phyloP scores from a whole-genome alignment of 1,284 basidiomycete genomes.

The Apiotrichum domesticum region DNA sequence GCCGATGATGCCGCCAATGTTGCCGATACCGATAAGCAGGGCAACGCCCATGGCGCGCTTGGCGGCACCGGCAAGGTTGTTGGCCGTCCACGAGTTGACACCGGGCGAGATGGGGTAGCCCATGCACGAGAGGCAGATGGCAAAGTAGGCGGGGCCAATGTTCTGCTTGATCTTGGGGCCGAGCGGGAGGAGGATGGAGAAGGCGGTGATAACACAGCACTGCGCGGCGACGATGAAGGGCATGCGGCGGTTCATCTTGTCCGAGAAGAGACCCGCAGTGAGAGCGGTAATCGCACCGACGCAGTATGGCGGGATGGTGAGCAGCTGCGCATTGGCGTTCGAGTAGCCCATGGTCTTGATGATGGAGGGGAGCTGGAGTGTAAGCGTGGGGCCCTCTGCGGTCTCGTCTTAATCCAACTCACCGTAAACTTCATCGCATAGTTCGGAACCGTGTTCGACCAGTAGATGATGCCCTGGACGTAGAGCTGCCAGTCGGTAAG shows the following conservation, averaged over 20 bases:
- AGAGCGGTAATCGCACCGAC: slow-evolving; percentile 19
- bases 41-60: slow-evolving; percentile 30
- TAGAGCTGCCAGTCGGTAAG: slow-evolving; percentile 10
- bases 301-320: slow-evolving; percentile 30
- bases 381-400: no score
- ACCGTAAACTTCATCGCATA: slow-evolving; percentile 14
- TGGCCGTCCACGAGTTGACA: slow-evolving; percentile 24
- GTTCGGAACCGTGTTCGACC: slow-evolving; percentile 9
- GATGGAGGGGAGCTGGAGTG: slow-evolving; percentile 20
- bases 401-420: no score
- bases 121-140: slow-evolving; percentile 23
- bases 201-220: slow-evolving; percentile 11
- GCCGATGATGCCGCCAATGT: slow-evolving; percentile 27
- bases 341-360: slow-evolving; percentile 6
- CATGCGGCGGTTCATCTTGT: slow-evolving; percentile 16
- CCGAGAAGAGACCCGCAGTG: slow-evolving; percentile 19
- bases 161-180: neutral
- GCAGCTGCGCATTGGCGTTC: slow-evolving; percentile 25
- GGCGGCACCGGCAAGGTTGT: slow-evolving; percentile 29
- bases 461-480: slow-evolving; percentile 8
- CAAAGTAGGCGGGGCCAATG: slow-evolving; percentile 12
- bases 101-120: slow-evolving; percentile 30
- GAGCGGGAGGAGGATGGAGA: slow-evolving; percentile 13
- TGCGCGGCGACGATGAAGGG: slow-evolving; percentile 14
- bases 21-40: slow-evolving; percentile 22